phyloP scores from a whole-genome alignment of 495 filamentous ascomycete genomes.

The Talaromyces ruber region DNA sequence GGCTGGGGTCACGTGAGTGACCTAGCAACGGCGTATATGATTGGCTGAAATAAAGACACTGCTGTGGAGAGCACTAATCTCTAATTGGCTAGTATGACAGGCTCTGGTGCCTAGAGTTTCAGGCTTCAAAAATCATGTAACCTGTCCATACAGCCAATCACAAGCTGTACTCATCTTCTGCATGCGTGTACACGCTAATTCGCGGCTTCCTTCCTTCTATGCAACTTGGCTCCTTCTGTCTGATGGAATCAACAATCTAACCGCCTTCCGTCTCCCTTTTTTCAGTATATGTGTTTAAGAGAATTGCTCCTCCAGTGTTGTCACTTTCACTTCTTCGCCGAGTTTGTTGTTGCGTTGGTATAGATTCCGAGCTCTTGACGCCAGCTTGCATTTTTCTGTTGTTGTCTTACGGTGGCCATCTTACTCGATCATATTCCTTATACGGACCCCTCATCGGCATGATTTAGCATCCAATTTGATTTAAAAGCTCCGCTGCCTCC shows the following conservation, averaged over 20 bases:
- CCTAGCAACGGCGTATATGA: not conserved
- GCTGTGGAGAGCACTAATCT: not conserved
- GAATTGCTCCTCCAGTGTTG: not conserved
- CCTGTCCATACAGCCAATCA: not conserved
- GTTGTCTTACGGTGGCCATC: not conserved
- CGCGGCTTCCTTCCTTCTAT: not conserved
- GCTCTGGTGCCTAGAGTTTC: not conserved
- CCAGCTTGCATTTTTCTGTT: not conserved
- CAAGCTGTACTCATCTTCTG: not conserved
- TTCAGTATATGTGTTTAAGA: not conserved
- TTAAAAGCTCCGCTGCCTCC: slow-evolving; percentile 6
- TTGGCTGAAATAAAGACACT: too few relatives aligned
- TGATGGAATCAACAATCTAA: not conserved
- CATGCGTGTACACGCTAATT: not conserved
- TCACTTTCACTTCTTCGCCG: not conserved
- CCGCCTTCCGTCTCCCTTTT: not conserved
- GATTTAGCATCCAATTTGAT: slow-evolving; percentile 7
- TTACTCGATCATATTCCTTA: not conserved
- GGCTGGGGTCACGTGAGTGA: slow-evolving; percentile 18
- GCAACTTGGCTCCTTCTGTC: not conserved
- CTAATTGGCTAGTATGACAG: not conserved
- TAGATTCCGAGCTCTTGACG: not conserved
- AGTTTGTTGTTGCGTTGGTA: not conserved
- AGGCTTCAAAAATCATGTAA: not conserved
- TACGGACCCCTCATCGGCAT: slow-evolving; percentile 16